Evolutionary conservation across 306 rosid genomes (phyloP), one percentile per base, ranked within the genome.

Genomic region (Trifolium pratense): DNA sequence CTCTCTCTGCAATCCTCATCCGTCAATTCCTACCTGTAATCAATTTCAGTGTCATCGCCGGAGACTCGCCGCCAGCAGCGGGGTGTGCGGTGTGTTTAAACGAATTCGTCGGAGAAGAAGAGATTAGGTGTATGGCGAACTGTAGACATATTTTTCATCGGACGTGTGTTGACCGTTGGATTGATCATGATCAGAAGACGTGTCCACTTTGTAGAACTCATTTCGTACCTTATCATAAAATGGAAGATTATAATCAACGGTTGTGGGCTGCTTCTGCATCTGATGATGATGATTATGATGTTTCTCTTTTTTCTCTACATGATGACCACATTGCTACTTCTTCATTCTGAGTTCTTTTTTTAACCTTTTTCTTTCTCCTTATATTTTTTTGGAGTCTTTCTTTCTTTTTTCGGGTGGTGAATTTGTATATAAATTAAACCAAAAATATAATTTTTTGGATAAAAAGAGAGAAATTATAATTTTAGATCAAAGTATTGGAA

Each of bases 141-240:
- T 93, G 98, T 56, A 86, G 63, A 75, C 98, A 93, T 93, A 86
- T 93, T 53, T 93, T 93, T 79, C 98, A 93, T 77, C 60, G 88
- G 67, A 74, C 82, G 6, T 93, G 98, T 73, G 67, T 93, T 68
- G 98, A 93, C 89, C 91, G 98, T 75, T 93, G 98, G 98, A 86
- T 93, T 84, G 96, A 93, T 66, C 98, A 86, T 15, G 97, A 93
- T 68, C 98, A 91, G 84, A 89, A 82, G 16, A 91, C 97, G 3
- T 93, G 98, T 34, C 98, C 98, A 0, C 84, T 93, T 3, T 93
- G 98, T 65, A 81, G 98, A 74, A 91, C 93, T 9, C 85, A 87
- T 0, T 89, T 93, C 7, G 87, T 93, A 14, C 96, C 97, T 0
- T 85, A 86, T 52, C 78, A 80, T 62, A 82, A 75, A 84, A 65